A percentile compares a stretch with the other conserved stretches of the same genome.
These are phyloP conservation scores for Prinsepia uniflora DNA, from an alignment of 306 rosid species.

Conservation along the genomic window DNA sequence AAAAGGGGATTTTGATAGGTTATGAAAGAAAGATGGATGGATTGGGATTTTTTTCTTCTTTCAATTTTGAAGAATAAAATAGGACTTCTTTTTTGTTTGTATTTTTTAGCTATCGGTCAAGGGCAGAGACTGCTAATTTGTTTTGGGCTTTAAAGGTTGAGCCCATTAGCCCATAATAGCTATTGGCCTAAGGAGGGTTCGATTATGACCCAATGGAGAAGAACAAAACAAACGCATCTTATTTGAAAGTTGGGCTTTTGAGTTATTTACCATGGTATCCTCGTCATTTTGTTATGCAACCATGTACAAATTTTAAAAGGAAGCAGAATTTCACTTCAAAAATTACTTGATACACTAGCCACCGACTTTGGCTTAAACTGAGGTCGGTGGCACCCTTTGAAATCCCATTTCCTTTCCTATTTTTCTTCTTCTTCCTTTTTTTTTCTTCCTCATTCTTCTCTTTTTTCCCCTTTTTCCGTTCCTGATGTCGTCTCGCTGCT, in stretches of 20 bases:
- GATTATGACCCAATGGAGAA: background rate
- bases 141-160: background rate
- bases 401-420: too few species aligned
- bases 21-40: background rate
- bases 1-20: conserved; percentile 21
- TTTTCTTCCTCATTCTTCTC: too few species aligned
- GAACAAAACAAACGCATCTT: background rate
- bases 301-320: too few species aligned
- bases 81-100: background rate
- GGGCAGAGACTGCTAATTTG: background rate
- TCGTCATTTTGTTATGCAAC: too few species aligned
- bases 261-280: too few species aligned
- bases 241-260: background rate
- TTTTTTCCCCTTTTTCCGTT: too few species aligned
- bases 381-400: too few species aligned
- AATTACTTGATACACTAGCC: too few species aligned
- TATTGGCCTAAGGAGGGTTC: background rate
- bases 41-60: conserved; percentile 3
- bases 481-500: too few species aligned
- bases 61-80: background rate
- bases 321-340: too few species aligned
- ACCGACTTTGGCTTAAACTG: too few species aligned
- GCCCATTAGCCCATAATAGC: background rate
- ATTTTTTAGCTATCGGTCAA: background rate
- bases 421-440: too few species aligned